Evolutionary conservation across 1,284 basidiomycete genomes (phyloP), one percentile per base, ranked within the genome.

Genomic region (Naganishia sp.): DNA sequence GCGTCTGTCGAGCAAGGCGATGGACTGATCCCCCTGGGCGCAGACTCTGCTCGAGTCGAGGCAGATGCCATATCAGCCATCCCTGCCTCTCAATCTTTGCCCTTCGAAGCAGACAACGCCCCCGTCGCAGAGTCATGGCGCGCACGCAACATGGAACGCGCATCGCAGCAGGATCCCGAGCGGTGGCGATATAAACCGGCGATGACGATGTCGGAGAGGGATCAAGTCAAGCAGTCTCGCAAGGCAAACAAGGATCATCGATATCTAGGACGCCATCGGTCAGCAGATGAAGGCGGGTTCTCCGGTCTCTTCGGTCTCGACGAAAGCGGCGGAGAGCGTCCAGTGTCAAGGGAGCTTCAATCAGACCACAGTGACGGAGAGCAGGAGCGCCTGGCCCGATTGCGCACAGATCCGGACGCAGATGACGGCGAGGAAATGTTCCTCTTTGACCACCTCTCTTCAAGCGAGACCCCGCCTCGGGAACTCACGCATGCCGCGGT

Each of bases 141-240:
- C 13, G 56, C 42, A 9, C 65, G 65, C 6, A 66, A 66, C n/a
- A 66, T 66, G 49, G 56, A 60, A 21, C 65, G 65, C 2, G 65
- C 65, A 5, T 36, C 45, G 21, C 65, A 61, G 13, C 56, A 66
- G 15, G 49, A 55, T 42, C 39, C 23, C 11, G 54, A 39, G 13
- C 48, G 65, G 21, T 66, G 56, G 50, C 25, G 28, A 9, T 15
- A 28, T 16, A 54, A 55, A 36, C 28, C 50, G 7, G 18, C 23
- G 42, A 23, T 54, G n/a, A 48, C 52, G 0, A n/a, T 23, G 9
- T 43, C 21, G 33, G 52, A 64, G 42, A 54, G 52, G 52, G 44
- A 54, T n/a, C 10, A 52, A 16, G 53, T 46, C 36, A 31, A 28
- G 42, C 43, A 64, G 21, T 49, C 44, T 13, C 52, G 61, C 11